Evolutionary conservation across 768 basidiomycete genomes (phyloP).

Genomic region (Lentinula aciculospora): DNA sequence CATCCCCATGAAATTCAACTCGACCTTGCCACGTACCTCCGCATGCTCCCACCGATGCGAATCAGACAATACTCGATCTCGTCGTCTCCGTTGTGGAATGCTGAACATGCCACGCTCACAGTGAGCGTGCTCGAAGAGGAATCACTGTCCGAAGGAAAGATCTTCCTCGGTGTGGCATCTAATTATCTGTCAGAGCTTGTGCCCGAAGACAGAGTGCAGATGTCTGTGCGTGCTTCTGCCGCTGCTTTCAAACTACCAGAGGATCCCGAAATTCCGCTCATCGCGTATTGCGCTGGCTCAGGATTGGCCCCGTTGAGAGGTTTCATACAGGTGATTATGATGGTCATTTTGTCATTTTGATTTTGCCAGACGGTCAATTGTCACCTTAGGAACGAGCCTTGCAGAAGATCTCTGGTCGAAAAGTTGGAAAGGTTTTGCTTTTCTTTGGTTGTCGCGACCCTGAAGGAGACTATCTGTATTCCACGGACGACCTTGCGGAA

Average conservation of each 20-base stretch:
- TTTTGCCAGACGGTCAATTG: background rate
- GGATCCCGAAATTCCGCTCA: constrained; percentile 31
- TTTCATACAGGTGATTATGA: constrained; percentile 27
- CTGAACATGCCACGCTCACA: constrained; percentile 36
- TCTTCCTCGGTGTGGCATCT: constrained; percentile 41
- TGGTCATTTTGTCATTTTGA: background rate
- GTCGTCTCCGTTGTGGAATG: constrained; percentile 39
- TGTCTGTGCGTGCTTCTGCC: constrained; percentile 33
- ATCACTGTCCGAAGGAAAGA: constrained; percentile 23
- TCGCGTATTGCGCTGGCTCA: constrained; percentile 42
- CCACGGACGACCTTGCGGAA: constrained; percentile 32
- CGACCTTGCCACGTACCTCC: constrained; percentile 30
- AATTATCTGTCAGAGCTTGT: constrained; percentile 35
- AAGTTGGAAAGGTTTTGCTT: constrained; percentile 32
- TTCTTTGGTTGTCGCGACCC: constrained; percentile 45
- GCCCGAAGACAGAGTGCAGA: constrained; percentile 35
- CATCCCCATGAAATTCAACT: constrained; percentile 27
- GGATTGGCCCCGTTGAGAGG: constrained; percentile 46
- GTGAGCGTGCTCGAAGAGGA: constrained; percentile 36
- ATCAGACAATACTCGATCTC: constrained; percentile 48
- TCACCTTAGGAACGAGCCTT: constrained; percentile 32
- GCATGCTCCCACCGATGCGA: constrained; percentile 40
- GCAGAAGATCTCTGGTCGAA: constrained; percentile 36
- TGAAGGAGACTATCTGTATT: constrained; percentile 36
- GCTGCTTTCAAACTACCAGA: constrained; percentile 39